Conservation (phyloP, 805 yeast genomes). For the Schwanniomyces pseudopolymorphus region DNA sequence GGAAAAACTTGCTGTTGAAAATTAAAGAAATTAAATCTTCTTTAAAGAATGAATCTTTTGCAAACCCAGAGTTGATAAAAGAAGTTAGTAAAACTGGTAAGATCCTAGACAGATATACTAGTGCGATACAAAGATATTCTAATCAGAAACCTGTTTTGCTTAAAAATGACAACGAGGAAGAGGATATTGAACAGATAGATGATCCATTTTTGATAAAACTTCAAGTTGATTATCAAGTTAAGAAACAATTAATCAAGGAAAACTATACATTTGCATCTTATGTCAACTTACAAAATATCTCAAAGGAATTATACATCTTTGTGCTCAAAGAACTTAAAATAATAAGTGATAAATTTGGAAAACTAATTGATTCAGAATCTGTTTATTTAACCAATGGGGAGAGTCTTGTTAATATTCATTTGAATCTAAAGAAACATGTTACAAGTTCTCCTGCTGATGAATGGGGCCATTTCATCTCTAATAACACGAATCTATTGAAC, state of each 20-base stretch:
- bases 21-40: conserved; percentile 42
- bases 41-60: conserved; percentile 41
- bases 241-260: conserved; percentile 40
- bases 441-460: conserved; percentile 26
- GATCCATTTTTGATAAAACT: conserved; percentile 44
- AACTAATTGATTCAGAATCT: conserved; percentile 21
- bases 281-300: conserved; percentile 40
- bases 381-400: conserved; percentile 12
- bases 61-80: conserved; percentile 31
- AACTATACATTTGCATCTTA: conserved; percentile 43
- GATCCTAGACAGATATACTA: conserved; percentile 39
- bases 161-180: conserved; percentile 21
- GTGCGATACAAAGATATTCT: conserved; percentile 35
- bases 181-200: conserved; percentile 26
- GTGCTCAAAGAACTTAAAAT: conserved; percentile 36
- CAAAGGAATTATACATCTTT: conserved; percentile 36
- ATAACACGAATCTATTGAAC: conserved; percentile 60
- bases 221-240: conserved; percentile 38
- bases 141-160: conserved; percentile 35
- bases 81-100: conserved; percentile 60
- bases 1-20: conserved; percentile 33
- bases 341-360: conserved; percentile 33
- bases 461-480: conserved; percentile 39
- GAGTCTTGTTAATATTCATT: conserved; percentile 18
- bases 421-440: conserved; percentile 24